These are phyloP conservation scores for sorghum (Sorghum bicolor) DNA, from an alignment of 176 grass and related monocot genomes.

Conservation along the genomic window Sorghum_bicolor_NCBIv3 NC_012872.2:5611001-5611500, in stretches of 20 bases:
- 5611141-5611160: neutral
- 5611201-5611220: neutral
- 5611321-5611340: slow-evolving; percentile 32
- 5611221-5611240: neutral
- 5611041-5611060: slow-evolving; percentile 17
- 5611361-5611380: neutral
- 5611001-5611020: neutral
- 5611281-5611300: slow-evolving; percentile 51
- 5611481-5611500: neutral
- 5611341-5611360: slow-evolving; percentile 19
- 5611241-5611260: neutral
- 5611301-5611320: slow-evolving; percentile 39
- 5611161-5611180: slow-evolving; percentile 2
- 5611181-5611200: slow-evolving; percentile 10
- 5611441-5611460: slow-evolving; percentile 41
- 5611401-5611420: slow-evolving; percentile 35
- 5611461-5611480: slow-evolving; percentile 50
- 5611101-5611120: neutral
- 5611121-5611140: neutral
- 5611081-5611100: neutral
- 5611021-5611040: neutral
- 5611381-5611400: neutral
- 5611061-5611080: slow-evolving; percentile 17
- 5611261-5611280: slow-evolving; percentile 35
- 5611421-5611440: slow-evolving; percentile 20